These are phyloP conservation scores for Barnettozyma vustinii DNA, from an alignment of 805 yeast genomes.

Conservation along the genomic window DNA sequence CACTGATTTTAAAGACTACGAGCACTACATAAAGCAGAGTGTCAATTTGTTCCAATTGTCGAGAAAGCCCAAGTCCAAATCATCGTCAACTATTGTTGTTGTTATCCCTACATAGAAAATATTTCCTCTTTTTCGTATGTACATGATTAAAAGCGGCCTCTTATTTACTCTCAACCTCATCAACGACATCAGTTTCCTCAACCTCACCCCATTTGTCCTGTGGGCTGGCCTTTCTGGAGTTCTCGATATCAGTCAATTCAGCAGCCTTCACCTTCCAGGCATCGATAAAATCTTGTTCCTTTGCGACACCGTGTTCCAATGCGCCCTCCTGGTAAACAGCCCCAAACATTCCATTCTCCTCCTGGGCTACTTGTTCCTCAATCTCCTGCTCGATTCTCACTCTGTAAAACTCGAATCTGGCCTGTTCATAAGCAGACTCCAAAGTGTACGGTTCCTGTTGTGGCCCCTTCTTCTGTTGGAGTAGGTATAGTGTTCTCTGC, in stretches of 20 bases:
- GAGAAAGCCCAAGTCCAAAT: constrained; percentile 13
- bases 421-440: constrained; percentile 72
- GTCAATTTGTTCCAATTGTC: constrained; percentile 37
- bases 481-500: constrained; percentile 60
- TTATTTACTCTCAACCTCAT: neutral
- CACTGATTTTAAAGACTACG: constrained; percentile 30
- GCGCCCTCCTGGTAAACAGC: constrained; percentile 60
- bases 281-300: constrained; percentile 67
- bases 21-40: constrained; percentile 32
- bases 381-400: constrained; percentile 80
- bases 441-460: constrained; percentile 21
- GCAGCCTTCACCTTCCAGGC: constrained; percentile 71
- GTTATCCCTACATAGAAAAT: constrained; percentile 9
- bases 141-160: neutral
- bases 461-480: constrained; percentile 27
- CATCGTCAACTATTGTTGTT: constrained; percentile 1
- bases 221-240: constrained; percentile 17
- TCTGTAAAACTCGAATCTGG: constrained; percentile 84
- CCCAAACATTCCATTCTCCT: constrained; percentile 85
- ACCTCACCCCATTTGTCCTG: constrained; percentile 6
- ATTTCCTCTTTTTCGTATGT: neutral
- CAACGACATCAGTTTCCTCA: neutral
- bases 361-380: constrained; percentile 63
- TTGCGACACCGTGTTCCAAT: constrained; percentile 60
- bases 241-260: constrained; percentile 41